A percentile compares a stretch with the other conserved stretches of the same genome.
These are phyloP conservation scores for Pleurotus ostreatus DNA, from an alignment of 768 basidiomycete genomes.

Conservation along the genomic window DNA sequence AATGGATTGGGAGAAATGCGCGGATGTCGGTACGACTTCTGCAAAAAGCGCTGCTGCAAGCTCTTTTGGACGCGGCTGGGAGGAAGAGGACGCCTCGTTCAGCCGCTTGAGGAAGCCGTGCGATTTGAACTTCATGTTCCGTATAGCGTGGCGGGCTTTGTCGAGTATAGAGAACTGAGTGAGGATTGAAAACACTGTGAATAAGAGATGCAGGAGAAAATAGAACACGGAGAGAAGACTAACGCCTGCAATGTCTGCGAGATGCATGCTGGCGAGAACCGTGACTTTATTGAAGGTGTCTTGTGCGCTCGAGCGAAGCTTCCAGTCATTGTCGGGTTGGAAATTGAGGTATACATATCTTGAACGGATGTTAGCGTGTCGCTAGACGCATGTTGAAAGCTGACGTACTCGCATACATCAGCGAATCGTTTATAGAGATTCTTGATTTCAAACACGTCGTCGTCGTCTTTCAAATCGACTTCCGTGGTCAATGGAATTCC, in stretches of 20 bases:
- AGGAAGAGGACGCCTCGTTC: not conserved
- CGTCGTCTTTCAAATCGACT: slow-evolving; percentile 15
- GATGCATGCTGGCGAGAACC: slow-evolving; percentile 22
- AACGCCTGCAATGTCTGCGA: slow-evolving; percentile 23
- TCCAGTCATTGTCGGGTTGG: slow-evolving; percentile 44
- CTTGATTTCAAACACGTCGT: slow-evolving; percentile 34
- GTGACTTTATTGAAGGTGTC: slow-evolving; percentile 26
- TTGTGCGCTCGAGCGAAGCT: slow-evolving; percentile 35
- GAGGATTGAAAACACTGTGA: not conserved
- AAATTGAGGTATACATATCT: slow-evolving; percentile 45
- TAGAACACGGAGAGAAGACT: slow-evolving; percentile 3
- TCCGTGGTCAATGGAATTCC: slow-evolving; percentile 40
- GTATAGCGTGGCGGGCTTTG: slow-evolving; percentile 12
- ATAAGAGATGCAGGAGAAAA: not conserved
- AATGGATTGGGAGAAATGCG: slow-evolving; percentile 52
- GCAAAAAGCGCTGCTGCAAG: slow-evolving; percentile 50
- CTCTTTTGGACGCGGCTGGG: slow-evolving; percentile 19
- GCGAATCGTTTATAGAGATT: slow-evolving; percentile 37
- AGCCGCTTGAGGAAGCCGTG: slow-evolving; percentile 30
- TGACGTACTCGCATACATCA: slow-evolving; percentile 44
- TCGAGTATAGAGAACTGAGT: slow-evolving; percentile 9
- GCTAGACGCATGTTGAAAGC: not conserved
- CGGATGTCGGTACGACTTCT: slow-evolving; percentile 50
- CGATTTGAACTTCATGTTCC: slow-evolving; percentile 18
- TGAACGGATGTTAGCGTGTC: not conserved